These are phyloP conservation scores for Noccaea bulbosa DNA, from an alignment of 345 rosid species.

Conservation along the genomic window DNA sequence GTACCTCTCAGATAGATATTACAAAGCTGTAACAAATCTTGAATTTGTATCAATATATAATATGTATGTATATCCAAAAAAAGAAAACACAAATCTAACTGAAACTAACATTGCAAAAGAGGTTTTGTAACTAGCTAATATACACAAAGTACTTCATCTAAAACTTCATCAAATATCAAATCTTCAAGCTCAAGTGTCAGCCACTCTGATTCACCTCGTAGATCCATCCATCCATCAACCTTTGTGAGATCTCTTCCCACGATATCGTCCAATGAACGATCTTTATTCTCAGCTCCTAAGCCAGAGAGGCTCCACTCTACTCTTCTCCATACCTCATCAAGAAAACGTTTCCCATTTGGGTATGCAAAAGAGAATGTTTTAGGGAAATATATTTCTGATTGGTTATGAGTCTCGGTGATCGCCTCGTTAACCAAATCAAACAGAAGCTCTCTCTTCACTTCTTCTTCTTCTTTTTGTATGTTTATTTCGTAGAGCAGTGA, in stretches of 20 bases:
- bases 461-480: conserved; percentile 38
- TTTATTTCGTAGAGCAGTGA: conserved; percentile 58
- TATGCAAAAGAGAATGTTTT: conserved; percentile 47
- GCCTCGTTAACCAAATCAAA: conserved; percentile 69
- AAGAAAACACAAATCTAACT: not conserved
- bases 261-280: conserved; percentile 60
- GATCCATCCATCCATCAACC: conserved; percentile 70
- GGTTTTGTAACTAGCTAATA: not conserved
- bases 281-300: conserved; percentile 45
- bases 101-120: not conserved
- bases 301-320: conserved; percentile 46
- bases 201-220: conserved; percentile 59
- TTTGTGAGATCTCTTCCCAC: conserved; percentile 59
- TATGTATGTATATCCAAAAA: not conserved
- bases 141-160: conserved; percentile 51
- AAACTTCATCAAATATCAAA: conserved; percentile 60
- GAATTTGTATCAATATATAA: conserved; percentile 9
- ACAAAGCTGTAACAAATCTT: conserved; percentile 11
- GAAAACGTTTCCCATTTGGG: conserved; percentile 52
- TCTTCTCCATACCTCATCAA: conserved; percentile 74
- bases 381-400: conserved; percentile 62
- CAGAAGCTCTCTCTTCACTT: conserved; percentile 53
- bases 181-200: conserved; percentile 79
- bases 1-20: not conserved
- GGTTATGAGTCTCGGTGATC: conserved; percentile 53